Conservation (phyloP, 306 rosid species). For the Medicago lupulina region DNA sequence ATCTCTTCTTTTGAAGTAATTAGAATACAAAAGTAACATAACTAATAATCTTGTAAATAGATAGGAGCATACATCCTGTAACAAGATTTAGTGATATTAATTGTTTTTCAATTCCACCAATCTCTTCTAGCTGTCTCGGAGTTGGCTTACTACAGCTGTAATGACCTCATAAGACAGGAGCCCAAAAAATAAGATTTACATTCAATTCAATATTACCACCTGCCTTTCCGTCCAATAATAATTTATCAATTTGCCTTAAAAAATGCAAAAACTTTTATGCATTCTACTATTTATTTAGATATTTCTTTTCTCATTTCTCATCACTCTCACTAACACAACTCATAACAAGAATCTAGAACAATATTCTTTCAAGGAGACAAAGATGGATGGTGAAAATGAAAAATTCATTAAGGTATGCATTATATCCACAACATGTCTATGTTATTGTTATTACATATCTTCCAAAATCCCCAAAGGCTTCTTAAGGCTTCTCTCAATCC, state of each 20-base stretch:
- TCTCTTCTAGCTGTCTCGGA: background rate
- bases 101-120: background rate
- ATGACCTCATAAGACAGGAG: background rate
- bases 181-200: background rate
- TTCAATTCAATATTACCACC: background rate
- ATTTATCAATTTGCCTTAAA: no score
- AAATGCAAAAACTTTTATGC: no score
- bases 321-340: background rate
- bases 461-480: conserved; percentile 44
- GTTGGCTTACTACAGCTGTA: background rate
- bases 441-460: conserved; percentile 52
- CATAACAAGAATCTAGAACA: background rate
- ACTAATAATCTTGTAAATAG: no score
- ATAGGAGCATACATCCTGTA: no score
- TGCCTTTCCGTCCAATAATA: no score
- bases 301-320: background rate
- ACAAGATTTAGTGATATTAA: no score
- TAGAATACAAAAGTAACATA: no score
- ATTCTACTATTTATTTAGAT: background rate
- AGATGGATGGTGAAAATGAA: conserved; percentile 45
- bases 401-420: conserved; percentile 55
- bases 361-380: background rate
- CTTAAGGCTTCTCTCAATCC: conserved; percentile 45
- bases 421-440: conserved; percentile 34
- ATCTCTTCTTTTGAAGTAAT: no score